Conservation (phyloP, 352 stramenopile species). For the Pythium sukuiense region DNA sequence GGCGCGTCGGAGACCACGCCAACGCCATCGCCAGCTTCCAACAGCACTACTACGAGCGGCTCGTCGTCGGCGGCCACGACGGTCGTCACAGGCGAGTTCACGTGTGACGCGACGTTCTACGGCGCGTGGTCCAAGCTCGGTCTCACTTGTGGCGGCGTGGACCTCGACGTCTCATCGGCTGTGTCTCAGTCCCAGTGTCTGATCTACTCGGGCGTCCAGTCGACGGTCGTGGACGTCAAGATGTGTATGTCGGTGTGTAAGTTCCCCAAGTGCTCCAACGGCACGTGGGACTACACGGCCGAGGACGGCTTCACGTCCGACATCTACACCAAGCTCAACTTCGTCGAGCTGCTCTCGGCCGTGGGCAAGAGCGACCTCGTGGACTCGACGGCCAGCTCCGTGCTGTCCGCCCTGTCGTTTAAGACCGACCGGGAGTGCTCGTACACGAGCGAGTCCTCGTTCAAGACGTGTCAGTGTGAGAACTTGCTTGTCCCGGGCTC, state of each 20-base stretch:
- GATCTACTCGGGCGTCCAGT: slow-evolving; percentile 70
- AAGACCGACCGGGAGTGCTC: slow-evolving; percentile 49
- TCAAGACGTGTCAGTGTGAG: slow-evolving; percentile 59
- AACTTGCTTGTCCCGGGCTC: slow-evolving; percentile 31
- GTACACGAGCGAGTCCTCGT: slow-evolving; percentile 59
- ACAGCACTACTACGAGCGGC: slow-evolving; percentile 5
- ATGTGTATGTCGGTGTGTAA: slow-evolving; percentile 81
- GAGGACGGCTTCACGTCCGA: slow-evolving; percentile 63
- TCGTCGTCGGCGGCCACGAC: slow-evolving; percentile 11
- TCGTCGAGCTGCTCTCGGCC: slow-evolving; percentile 55
- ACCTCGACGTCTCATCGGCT: slow-evolving; percentile 48
- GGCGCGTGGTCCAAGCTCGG: slow-evolving; percentile 67
- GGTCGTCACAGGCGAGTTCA: slow-evolving; percentile 53
- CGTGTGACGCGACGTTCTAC: slow-evolving; percentile 77
- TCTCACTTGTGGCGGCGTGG: slow-evolving; percentile 52
- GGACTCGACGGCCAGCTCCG: slow-evolving; percentile 37
- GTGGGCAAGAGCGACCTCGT: slow-evolving; percentile 38
- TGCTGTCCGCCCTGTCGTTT: slow-evolving; percentile 49
- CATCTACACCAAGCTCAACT: slow-evolving; percentile 71
- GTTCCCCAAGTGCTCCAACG: slow-evolving; percentile 73
- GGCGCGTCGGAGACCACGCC: slow-evolving; percentile 1
- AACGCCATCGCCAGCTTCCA: slow-evolving; percentile 9
- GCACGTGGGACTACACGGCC: slow-evolving; percentile 74
- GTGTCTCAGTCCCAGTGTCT: slow-evolving; percentile 64
- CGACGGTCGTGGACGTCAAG: slow-evolving; percentile 48